Conservation (phyloP, 2,329 filamentous ascomycete genomes). For the Diaporthe aspalathi region DNA sequence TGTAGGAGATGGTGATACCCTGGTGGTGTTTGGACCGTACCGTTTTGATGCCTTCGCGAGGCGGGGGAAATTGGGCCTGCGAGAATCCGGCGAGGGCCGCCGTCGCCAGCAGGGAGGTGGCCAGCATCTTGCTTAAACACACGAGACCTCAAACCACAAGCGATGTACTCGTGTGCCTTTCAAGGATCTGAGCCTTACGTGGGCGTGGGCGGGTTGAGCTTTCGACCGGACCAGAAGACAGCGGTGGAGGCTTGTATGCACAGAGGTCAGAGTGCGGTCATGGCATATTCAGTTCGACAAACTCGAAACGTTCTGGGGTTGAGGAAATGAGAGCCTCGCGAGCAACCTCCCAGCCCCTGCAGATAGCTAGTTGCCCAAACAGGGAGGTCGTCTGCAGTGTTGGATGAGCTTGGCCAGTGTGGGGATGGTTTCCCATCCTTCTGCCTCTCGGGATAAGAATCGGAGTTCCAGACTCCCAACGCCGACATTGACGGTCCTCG, state of each 20-base stretch:
- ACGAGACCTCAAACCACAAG: neutral
- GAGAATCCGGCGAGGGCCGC: constrained; percentile 22
- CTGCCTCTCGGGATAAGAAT: constrained; percentile 7
- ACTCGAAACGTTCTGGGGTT: neutral
- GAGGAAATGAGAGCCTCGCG: neutral
- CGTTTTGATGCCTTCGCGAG: constrained; percentile 35
- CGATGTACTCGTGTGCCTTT: neutral
- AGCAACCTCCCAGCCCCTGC: constrained; percentile 6
- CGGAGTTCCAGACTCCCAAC: neutral
- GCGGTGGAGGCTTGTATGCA: neutral
- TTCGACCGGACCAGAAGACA: neutral
- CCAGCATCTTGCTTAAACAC: neutral
- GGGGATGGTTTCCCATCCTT: constrained; percentile 11
- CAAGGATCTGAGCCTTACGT: neutral
- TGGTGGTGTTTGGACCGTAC: constrained; percentile 56
- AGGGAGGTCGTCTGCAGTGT: constrained; percentile 7
- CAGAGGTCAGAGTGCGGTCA: neutral
- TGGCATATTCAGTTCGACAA: neutral
- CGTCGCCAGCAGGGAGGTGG: constrained; percentile 8
- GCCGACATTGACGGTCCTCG: neutral
- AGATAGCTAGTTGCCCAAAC: constrained; percentile 16
- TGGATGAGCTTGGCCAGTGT: constrained; percentile 8
- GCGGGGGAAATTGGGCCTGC: constrained; percentile 37
- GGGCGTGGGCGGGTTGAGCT: neutral
- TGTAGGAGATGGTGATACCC: constrained; percentile 76